Conservation (phyloP, 345 rosid species). For the Streptanthus diversifolius region DNA sequence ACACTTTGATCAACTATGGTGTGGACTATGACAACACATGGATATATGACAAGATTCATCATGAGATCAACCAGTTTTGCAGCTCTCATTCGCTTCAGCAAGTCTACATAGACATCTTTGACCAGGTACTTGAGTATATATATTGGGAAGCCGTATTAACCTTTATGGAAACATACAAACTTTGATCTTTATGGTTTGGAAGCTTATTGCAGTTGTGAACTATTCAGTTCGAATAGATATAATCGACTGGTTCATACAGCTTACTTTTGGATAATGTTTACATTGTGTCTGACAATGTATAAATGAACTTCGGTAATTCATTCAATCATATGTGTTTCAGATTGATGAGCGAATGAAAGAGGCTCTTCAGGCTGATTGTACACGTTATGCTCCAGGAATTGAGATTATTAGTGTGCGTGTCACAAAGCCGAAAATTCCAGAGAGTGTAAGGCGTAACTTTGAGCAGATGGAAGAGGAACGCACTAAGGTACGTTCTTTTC, state of each 20-base stretch:
- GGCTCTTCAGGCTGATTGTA: constrained; percentile 89
- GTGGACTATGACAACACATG: constrained; percentile 85
- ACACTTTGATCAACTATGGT: constrained; percentile 77
- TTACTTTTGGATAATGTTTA: background rate
- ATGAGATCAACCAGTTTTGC: constrained; percentile 97
- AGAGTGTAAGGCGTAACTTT: constrained; percentile 71
- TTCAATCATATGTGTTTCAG: constrained; percentile 38
- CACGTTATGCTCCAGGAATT: constrained; percentile 87
- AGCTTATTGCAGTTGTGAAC: background rate
- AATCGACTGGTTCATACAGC: background rate
- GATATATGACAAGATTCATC: constrained; percentile 98
- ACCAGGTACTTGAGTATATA: constrained; percentile 54
- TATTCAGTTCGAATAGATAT: background rate
- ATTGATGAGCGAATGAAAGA: constrained; percentile 97
- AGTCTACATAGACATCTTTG: constrained; percentile 94
- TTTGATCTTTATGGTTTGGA: background rate
- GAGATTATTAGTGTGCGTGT: constrained; percentile 89
- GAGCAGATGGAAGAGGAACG: constrained; percentile 96
- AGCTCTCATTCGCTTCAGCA: constrained; percentile 91
- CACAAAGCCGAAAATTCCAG: constrained; percentile 82
- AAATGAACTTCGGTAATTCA: background rate
- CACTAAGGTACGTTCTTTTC: constrained; percentile 54
- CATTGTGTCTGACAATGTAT: background rate
- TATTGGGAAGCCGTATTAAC: background rate
- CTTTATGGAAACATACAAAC: background rate